Base-by-base conservation (phyloP, 345 rosid genomes). In the Lagerstroemia speciosa region DNA sequence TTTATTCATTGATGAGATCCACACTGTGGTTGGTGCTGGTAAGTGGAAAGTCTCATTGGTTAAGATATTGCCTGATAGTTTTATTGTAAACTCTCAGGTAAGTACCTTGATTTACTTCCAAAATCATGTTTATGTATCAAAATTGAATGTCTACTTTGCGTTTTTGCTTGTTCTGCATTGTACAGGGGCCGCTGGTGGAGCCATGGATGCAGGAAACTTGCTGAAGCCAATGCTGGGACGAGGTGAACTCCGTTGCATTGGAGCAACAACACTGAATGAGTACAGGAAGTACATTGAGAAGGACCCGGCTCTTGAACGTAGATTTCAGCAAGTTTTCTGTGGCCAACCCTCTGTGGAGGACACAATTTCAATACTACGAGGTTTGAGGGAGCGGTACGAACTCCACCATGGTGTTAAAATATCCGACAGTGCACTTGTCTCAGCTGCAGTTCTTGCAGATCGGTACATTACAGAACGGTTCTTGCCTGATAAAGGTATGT, bases 321-420 rank as follows among this genome's bases (percentile, higher is more conserved):
- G 99, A 78, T 94, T 91, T 77, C 99, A 94, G 58, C 99, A 94
- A 80, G 99, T 91, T 46, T 88, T 81, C 52, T 94, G 97, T 83
- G 85, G 78, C 69, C 97, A 91, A 73, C 97, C 99, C 46, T 83
- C 93, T 30, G 97, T 91, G 75, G 97, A 91, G 80, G 97, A 89
- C 73, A 85, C 99, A 46, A 82, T 94, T 73, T 91, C 97, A 29
- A 91, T 94, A 74, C 97, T 94, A 38, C 89, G 96, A 53, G 92
- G 97, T 20, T 73, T 91, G 73, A 87, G 87, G 69, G 97, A 94
- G 79, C 82, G 87, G 22, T 94, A 94, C 34, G 97, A 89, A 78
- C 77, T 94, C 64, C 96, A 91, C 76, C 98, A 94, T 65, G 97
- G 99, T 45, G 87, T 94, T 71, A 89, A 86, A 64, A 94, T 94